Conservation (phyloP, 208 protist genomes). For the Trypanosoma melophagium region DNA sequence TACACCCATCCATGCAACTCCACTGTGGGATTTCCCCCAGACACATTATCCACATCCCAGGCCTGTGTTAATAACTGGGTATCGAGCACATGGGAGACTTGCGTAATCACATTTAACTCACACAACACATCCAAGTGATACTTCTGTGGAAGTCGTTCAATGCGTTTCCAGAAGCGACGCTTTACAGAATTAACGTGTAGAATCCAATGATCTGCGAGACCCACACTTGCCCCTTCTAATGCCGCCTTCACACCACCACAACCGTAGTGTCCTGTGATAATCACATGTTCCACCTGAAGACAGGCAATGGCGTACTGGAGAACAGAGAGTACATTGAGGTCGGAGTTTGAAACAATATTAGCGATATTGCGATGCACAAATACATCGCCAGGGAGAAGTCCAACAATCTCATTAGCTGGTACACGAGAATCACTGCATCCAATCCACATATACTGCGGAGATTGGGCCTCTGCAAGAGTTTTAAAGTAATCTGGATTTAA, state of each 20-base stretch:
- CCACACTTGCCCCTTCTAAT: conserved; percentile 50
- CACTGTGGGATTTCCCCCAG: conserved; percentile 32
- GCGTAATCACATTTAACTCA: conserved; percentile 75
- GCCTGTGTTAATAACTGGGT: conserved; percentile 58
- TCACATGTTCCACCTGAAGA: conserved; percentile 93
- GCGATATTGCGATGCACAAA: conserved; percentile 96
- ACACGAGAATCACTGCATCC: conserved; percentile 91
- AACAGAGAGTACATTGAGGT: conserved; percentile 90
- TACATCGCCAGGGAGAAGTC: conserved; percentile 88
- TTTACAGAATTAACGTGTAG: conserved; percentile 66
- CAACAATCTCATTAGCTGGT: conserved; percentile 86
- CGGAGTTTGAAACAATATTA: conserved; percentile 90
- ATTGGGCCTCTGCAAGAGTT: conserved; percentile 73
- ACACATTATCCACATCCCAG: conserved; percentile 40
- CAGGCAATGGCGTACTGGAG: conserved; percentile 93
- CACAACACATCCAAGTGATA: conserved; percentile 61
- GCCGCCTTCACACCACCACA: conserved; percentile 92
- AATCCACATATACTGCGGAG: conserved; percentile 93
- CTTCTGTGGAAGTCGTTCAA: conserved; percentile 41
- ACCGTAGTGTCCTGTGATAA: conserved; percentile 93
- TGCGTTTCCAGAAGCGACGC: conserved; percentile 66
- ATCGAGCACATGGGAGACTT: conserved; percentile 64
- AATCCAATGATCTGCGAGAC: conserved; percentile 82
- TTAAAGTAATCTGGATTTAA: conserved; percentile 89
- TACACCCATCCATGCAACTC: conserved; percentile 83